Conservation (phyloP, 2,329 filamentous ascomycete species). For the Aspergillus latus region DNA sequence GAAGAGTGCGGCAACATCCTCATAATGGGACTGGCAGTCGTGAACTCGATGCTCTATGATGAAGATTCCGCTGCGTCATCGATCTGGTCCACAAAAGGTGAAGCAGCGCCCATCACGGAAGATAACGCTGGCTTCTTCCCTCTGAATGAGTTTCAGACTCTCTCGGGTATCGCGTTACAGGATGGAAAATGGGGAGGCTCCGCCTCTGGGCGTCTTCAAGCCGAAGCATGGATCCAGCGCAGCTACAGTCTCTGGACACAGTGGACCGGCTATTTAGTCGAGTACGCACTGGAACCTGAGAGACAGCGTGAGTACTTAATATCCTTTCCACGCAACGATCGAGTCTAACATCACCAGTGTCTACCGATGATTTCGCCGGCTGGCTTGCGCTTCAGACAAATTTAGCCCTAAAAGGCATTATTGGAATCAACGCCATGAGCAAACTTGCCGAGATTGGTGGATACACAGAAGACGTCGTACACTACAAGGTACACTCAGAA, state of each 20-base stretch:
- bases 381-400: constrained; percentile 77
- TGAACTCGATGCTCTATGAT: constrained; percentile 69
- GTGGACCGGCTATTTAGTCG: constrained; percentile 77
- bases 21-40: constrained; percentile 75
- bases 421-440: constrained; percentile 77
- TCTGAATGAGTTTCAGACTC: constrained; percentile 49
- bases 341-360: constrained; percentile 50
- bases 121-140: constrained; percentile 44
- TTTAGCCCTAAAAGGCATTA: constrained; percentile 78
- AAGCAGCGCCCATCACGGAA: constrained; percentile 23
- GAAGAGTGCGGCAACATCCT: constrained; percentile 71
- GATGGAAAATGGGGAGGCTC: constrained; percentile 62
- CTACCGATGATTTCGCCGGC: constrained; percentile 81
- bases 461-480: constrained; percentile 54
- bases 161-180: constrained; percentile 57
- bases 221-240: constrained; percentile 63
- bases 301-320: constrained; percentile 58
- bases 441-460: constrained; percentile 65
- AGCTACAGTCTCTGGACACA: constrained; percentile 73
- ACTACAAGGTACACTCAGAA: constrained; percentile 51
- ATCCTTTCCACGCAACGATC: background rate
- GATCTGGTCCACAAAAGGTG: constrained; percentile 53
- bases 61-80: constrained; percentile 58
- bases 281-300: constrained; percentile 70
- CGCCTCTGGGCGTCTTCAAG: constrained; percentile 55